phyloP scores from a whole-genome alignment of 371 early-diverging fungal genomes.

The Syncephalis fuscata region DNA sequence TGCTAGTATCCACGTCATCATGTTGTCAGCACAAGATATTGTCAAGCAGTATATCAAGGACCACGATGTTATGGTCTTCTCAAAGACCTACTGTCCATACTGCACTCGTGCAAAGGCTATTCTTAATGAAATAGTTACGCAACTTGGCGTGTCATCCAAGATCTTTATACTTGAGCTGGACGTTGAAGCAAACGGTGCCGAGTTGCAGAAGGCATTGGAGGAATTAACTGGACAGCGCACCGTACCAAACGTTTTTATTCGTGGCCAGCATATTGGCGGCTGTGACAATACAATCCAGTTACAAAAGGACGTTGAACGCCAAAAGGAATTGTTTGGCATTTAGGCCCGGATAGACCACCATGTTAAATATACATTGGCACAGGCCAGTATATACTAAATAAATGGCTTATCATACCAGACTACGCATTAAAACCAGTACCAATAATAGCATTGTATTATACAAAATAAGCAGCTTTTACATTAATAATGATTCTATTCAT shows the following conservation, averaged over 20 bases:
- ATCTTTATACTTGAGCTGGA: conserved; percentile 44
- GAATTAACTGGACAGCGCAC: conserved; percentile 65
- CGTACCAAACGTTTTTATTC: conserved; percentile 84
- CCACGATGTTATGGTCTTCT: conserved; percentile 33
- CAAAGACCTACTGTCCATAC: conserved; percentile 78
- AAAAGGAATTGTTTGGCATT: too few species aligned
- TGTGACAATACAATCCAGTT: conserved; percentile 25
- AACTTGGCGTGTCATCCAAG: conserved; percentile 13
- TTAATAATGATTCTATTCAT: too few species aligned
- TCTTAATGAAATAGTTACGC: conserved; percentile 15
- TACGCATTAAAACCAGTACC: too few species aligned
- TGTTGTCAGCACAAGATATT: not conserved
- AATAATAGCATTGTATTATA: too few species aligned
- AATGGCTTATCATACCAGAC: too few species aligned
- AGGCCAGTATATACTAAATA: too few species aligned
- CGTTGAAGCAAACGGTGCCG: conserved; percentile 39
- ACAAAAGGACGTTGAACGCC: not conserved
- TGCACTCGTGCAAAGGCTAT: conserved; percentile 54
- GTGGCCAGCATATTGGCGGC: conserved; percentile 71
- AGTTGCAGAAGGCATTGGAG: conserved; percentile 53
- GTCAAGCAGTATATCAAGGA: not conserved
- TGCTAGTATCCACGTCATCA: not conserved
- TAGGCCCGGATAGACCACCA: too few species aligned
- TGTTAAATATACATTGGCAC: too few species aligned
- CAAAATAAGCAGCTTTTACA: too few species aligned